Evolutionary conservation across 2,329 filamentous ascomycete species (phyloP).

Genomic region (Fusarium burgessii): DNA sequence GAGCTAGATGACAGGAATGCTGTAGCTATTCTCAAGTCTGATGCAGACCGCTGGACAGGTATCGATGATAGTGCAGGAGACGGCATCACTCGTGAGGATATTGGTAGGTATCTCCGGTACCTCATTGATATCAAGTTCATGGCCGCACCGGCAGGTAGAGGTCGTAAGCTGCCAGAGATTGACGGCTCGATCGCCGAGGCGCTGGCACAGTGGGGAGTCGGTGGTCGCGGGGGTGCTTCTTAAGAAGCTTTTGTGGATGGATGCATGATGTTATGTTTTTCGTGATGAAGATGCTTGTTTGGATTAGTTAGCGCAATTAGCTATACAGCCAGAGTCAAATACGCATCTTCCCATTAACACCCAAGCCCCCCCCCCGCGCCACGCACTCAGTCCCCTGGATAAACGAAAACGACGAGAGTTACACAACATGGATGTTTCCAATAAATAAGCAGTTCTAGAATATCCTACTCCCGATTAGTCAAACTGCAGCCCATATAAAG

Average conservation of each 20-base stretch:
- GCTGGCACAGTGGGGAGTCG: background rate
- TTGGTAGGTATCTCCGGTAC: background rate
- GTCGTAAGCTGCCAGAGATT: background rate
- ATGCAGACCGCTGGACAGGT: slow-evolving; percentile 6
- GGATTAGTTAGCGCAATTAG: no score
- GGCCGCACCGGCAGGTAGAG: background rate
- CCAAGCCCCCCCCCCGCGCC: background rate
- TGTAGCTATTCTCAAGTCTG: background rate
- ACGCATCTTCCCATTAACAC: no score
- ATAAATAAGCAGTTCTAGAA: slow-evolving; percentile 26
- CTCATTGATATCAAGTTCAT: slow-evolving; percentile 3
- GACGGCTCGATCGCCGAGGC: background rate
- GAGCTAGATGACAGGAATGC: slow-evolving; percentile 3
- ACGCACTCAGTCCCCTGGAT: background rate
- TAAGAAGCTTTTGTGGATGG: background rate
- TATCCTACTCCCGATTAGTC: slow-evolving; percentile 3
- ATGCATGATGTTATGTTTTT: background rate
- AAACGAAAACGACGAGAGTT: slow-evolving; percentile 10
- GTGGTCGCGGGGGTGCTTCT: background rate
- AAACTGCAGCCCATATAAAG: background rate
- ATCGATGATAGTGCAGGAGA: slow-evolving; percentile 8
- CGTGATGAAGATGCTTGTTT: background rate
- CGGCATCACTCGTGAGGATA: background rate
- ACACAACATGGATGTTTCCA: background rate
- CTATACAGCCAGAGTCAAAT: no score